phyloP scores from a whole-genome alignment of 2,329 filamentous ascomycete species.

The Colletotrichum lindemuthianum region DNA sequence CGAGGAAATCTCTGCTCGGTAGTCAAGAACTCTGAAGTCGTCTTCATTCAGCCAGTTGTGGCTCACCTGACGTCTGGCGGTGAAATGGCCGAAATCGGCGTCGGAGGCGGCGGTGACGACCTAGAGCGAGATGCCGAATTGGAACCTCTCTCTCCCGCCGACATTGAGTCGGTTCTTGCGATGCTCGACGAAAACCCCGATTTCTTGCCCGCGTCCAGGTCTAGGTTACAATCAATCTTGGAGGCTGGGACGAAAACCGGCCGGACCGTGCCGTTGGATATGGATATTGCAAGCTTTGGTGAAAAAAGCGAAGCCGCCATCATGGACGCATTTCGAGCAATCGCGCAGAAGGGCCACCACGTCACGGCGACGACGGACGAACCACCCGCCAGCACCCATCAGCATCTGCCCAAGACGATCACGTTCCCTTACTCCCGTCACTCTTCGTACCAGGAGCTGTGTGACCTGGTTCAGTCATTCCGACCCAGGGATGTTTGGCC shows the following conservation, averaged over 20 bases:
- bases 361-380: background rate
- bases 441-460: constrained; percentile 85
- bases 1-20: constrained; percentile 71
- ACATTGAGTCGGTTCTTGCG: constrained; percentile 60
- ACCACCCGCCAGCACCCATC: background rate
- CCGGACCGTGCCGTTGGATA: constrained; percentile 47
- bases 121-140: constrained; percentile 75
- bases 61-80: constrained; percentile 67
- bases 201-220: constrained; percentile 38
- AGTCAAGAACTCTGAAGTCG: constrained; percentile 60
- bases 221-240: constrained; percentile 29
- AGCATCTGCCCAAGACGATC: constrained; percentile 53
- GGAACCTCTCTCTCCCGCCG: constrained; percentile 63
- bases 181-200: constrained; percentile 40
- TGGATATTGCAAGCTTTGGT: constrained; percentile 42
- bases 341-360: constrained; percentile 36
- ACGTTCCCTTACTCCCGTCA: constrained; percentile 89
- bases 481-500: constrained; percentile 82
- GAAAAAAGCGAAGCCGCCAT: constrained; percentile 45
- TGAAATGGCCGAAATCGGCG: constrained; percentile 77
- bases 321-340: constrained; percentile 38
- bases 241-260: constrained; percentile 38
- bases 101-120: constrained; percentile 83
- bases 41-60: constrained; percentile 84
- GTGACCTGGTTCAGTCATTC: constrained; percentile 74